Evolutionary conservation across 2,329 filamentous ascomycete genomes (phyloP).

Genomic region (Xylariaceae sp.): DNA sequence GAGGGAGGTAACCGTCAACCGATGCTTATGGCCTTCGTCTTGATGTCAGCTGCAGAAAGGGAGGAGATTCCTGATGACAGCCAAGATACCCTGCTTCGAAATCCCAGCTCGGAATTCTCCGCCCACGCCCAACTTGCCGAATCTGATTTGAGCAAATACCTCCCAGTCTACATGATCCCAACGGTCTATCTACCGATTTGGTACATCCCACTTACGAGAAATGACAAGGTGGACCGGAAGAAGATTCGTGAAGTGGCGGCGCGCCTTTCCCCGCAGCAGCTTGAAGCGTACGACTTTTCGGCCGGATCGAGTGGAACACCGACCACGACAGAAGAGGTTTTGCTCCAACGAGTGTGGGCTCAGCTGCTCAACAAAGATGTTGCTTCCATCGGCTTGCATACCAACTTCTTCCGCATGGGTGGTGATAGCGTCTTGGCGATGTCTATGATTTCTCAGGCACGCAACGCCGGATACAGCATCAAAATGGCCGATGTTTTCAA

Average conservation of each 20-base stretch:
- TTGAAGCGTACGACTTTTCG: conserved; percentile 1
- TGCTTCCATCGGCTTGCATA: conserved; percentile 20
- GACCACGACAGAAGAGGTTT: background rate
- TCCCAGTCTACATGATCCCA: conserved; percentile 13
- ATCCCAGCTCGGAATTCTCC: conserved; percentile 23
- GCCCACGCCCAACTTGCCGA: conserved; percentile 31
- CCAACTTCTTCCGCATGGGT: conserved; percentile 32
- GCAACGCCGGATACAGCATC: background rate
- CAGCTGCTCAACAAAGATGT: conserved; percentile 9
- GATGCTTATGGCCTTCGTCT: conserved; percentile 12
- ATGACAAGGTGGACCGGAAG: conserved; percentile 13
- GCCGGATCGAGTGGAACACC: background rate
- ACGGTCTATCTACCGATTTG: conserved; percentile 11
- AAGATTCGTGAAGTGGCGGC: conserved; percentile 1
- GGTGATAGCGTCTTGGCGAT: background rate
- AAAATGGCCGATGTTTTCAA: background rate
- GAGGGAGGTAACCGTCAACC: background rate
- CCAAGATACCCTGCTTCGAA: conserved; percentile 18
- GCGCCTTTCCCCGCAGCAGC: background rate
- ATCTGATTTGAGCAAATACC: conserved; percentile 6
- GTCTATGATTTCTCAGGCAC: background rate
- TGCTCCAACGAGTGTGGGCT: conserved; percentile 28
- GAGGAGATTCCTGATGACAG: background rate
- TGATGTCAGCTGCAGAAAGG: background rate
- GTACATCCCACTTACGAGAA: conserved; percentile 10